A percentile compares a stretch with the other conserved stretches of the same genome.
These are phyloP conservation scores for Mortierella sp. DNA, from an alignment of 371 early-diverging fungal genomes.

Conservation along the genomic window DNA sequence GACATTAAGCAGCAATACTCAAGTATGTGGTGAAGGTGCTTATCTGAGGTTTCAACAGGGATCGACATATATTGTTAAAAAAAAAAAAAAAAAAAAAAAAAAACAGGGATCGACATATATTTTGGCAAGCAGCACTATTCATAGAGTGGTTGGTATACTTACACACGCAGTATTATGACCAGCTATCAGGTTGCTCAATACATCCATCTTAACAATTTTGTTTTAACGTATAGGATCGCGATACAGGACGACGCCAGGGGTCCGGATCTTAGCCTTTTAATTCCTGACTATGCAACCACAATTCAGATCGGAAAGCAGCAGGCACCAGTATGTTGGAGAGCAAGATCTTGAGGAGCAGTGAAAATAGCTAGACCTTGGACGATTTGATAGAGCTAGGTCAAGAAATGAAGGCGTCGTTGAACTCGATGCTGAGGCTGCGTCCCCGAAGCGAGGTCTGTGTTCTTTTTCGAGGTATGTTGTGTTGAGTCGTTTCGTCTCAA, in stretches of 20 bases:
- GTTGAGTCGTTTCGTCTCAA: no score
- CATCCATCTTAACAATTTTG: constrained; percentile 1
- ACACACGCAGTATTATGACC: not conserved
- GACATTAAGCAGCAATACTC: no score
- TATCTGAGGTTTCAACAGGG: no score
- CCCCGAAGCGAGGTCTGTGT: constrained; percentile 26
- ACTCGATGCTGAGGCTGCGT: constrained; percentile 33
- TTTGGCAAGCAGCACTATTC: constrained; percentile 35
- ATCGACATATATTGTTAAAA: no score
- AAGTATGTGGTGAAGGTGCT: no score
- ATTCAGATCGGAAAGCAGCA: constrained; percentile 29
- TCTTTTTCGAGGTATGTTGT: constrained; percentile 33
- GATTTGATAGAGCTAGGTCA: constrained; percentile 23
- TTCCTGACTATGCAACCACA: constrained; percentile 27
- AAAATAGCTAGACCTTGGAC: constrained; percentile 23
- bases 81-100: no score
- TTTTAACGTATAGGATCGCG: constrained; percentile 25
- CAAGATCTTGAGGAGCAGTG: constrained; percentile 24
- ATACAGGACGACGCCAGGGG: constrained; percentile 17
- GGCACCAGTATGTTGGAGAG: constrained; percentile 24
- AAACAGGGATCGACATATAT: constrained; percentile 29
- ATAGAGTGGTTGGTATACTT: constrained; percentile 32
- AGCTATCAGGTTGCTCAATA: not conserved
- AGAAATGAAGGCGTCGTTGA: constrained; percentile 28
- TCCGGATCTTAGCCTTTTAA: constrained; percentile 13